These are phyloP conservation scores for Croton setiger DNA, from an alignment of 441 rosid species.

Conservation along the genomic window DNA sequence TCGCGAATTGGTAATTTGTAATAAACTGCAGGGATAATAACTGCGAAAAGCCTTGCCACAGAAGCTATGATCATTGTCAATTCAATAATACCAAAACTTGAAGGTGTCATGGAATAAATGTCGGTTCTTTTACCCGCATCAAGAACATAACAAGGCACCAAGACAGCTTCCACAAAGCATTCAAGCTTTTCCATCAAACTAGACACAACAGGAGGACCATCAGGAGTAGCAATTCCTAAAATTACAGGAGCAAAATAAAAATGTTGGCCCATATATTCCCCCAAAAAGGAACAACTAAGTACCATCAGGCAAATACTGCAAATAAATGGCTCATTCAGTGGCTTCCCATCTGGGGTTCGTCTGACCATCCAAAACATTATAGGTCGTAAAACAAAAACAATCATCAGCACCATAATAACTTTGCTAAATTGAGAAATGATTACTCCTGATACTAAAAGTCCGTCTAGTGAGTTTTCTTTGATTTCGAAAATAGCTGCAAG, in stretches of 20 bases:
- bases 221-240: constrained; percentile 40
- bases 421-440: constrained; percentile 2
- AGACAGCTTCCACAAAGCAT: constrained; percentile 28
- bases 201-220: constrained; percentile 30
- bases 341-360: constrained; percentile 43
- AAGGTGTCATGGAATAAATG: neutral
- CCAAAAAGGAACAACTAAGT: constrained; percentile 22
- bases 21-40: constrained; percentile 29
- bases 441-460: neutral
- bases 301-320: constrained; percentile 25
- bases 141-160: constrained; percentile 41
- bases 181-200: constrained; percentile 37
- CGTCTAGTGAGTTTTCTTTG: neutral
- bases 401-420: constrained; percentile 10
- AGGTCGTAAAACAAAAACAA: constrained; percentile 32
- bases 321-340: constrained; percentile 34
- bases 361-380: constrained; percentile 41
- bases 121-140: constrained; percentile 29
- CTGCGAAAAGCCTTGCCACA: constrained; percentile 23
- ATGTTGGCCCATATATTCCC: constrained; percentile 26
- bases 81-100: constrained; percentile 13
- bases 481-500: neutral
- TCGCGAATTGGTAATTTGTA: constrained; percentile 37
- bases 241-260: constrained; percentile 31
- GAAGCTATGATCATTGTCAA: constrained; percentile 20